Evolutionary conservation across 1,284 basidiomycete species (phyloP), one percentile per base, ranked within the genome.

Genomic region (Cryptococcus sp.): DNA sequence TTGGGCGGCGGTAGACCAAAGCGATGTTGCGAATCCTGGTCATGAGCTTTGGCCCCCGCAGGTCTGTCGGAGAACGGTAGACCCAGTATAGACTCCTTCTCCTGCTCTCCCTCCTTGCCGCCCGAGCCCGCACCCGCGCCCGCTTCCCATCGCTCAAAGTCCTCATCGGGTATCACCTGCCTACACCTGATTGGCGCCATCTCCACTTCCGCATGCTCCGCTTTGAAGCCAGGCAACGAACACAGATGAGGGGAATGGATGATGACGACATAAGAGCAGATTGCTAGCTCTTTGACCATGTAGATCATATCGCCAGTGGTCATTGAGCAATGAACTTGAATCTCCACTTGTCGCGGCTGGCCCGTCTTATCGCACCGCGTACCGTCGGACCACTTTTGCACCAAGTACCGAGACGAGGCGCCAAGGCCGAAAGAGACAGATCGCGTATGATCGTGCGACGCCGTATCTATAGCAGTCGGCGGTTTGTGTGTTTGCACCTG

Each of bases 321-420:
- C 88, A 91, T 91, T 61, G 90, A 91, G 80, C 93, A 97, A 79
- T 97, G 93, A 76, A 94, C 93, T 89, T 97, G 93, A 39, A 97
- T 87, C 82, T 97, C 93, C 53, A 93, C 88, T 79, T 91, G 89
- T 60, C 93, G 87, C 57, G 84, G 84, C 75, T 83, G 84, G 46
- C 88, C 88, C 1, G 90, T 93, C 82, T 91, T 93, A 80, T 95
- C 93, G 78, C 93, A 97, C 50, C 85, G 79, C 10, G 91, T 94
- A 23, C 93, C 93, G 71, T 91, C 90, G 50, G 86, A 85, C 93
- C 92, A 96, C 65, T 71, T 67, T 63, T 94, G 92, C 13, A 91
- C 88, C 54, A 97, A 87, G 79, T 96, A 97, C 50, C 88, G 86
- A n/a, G 90, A 70, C 17, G 66, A 62, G 5, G 69, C 61, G 13